Conservation (phyloP, 495 filamentous ascomycete genomes). For the Tuber brumale region DNA sequence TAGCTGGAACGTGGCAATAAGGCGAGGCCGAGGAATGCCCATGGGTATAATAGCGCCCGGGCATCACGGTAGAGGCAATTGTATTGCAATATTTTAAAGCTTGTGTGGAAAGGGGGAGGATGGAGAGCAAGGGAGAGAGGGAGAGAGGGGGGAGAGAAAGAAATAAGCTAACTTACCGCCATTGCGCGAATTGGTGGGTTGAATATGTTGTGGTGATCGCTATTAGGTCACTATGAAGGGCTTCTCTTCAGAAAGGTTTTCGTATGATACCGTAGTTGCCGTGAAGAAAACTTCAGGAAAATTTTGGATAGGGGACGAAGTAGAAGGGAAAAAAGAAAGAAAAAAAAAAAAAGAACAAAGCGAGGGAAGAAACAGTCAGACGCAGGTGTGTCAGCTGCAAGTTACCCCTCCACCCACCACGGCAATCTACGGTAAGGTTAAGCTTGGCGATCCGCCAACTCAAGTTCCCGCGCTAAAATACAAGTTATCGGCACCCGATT, state of each 20-base stretch:
- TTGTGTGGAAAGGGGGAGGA: not conserved
- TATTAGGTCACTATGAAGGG: conserved; percentile 1
- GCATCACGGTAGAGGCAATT: not conserved
- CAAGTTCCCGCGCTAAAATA: too few species aligned
- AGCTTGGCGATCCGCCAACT: not conserved
- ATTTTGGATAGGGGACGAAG: not conserved
- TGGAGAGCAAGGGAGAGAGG: not conserved
- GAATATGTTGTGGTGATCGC: not conserved
- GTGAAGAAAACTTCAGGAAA: not conserved
- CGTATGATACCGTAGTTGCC: not conserved
- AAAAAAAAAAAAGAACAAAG: not conserved
- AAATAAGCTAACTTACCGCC: not conserved
- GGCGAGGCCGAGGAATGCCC: not conserved
- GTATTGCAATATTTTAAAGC: not conserved
- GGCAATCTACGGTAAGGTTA: not conserved
- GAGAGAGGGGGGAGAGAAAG: not conserved
- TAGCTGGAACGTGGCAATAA: not conserved
- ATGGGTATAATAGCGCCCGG: not conserved
- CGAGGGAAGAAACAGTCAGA: not conserved
- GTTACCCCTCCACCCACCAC: not conserved
- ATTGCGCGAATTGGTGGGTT: not conserved
- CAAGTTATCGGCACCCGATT: too few species aligned
- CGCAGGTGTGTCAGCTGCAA: not conserved
- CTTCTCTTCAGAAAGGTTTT: not conserved
- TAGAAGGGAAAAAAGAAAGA: not conserved